phyloP scores from a whole-genome alignment of 352 stramenopile species.

The Pythium dissotocum region DNA sequence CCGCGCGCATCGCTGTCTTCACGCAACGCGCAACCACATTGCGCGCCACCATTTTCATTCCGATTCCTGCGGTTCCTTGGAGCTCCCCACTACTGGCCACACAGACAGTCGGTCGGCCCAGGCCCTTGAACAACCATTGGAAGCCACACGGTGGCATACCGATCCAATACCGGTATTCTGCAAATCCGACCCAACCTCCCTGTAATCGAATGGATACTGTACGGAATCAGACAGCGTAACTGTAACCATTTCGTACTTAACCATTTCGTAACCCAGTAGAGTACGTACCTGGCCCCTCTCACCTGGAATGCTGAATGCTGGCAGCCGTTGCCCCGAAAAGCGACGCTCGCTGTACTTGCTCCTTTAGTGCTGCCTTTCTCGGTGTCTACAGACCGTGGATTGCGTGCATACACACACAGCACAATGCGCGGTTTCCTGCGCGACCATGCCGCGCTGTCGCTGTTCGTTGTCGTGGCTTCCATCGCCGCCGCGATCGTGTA shows the following conservation, averaged over 20 bases:
- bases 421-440: conserved; percentile 26
- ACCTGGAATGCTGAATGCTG: background rate
- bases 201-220: too few relatives aligned
- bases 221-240: too few relatives aligned
- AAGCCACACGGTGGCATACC: conserved; percentile 2
- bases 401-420: background rate
- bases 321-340: background rate
- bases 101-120: conserved; percentile 17
- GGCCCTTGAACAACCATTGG: conserved; percentile 10
- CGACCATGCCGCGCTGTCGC: conserved; percentile 41
- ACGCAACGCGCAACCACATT: conserved; percentile 34
- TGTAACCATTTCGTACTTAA: too few relatives aligned
- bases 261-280: too few relatives aligned
- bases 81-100: conserved; percentile 22
- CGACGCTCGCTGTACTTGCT: background rate
- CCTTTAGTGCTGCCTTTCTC: background rate
- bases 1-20: conserved; percentile 21
- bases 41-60: conserved; percentile 20
- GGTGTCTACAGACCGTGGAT: background rate
- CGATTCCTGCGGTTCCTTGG: conserved; percentile 4
- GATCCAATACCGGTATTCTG: conserved; percentile 16
- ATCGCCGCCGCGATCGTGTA: conserved; percentile 57
- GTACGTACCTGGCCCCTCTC: background rate
- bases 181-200: too few relatives aligned
- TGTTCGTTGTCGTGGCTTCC: conserved; percentile 40